A percentile compares a stretch with the other conserved stretches of the same genome.
Evolutionary conservation across 225 moss, liverwort and hornwort genomes (phyloP).

Genomic region (Takakia lepidozioides): DNA sequence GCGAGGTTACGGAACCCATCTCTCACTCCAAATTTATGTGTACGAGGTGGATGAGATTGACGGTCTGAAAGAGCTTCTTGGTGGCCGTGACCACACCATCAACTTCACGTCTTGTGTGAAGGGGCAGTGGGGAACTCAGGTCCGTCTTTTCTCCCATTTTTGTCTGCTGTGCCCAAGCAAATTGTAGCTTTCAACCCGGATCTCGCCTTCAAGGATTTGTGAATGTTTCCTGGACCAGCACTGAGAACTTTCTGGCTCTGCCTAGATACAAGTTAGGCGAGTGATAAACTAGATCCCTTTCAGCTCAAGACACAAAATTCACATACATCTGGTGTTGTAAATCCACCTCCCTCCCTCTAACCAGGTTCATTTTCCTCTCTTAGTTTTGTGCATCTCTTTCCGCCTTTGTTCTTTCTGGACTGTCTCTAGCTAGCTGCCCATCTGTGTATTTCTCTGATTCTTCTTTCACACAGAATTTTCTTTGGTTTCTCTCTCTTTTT

Average conservation of each 20-base stretch:
- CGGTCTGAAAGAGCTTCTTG: conserved; percentile 46
- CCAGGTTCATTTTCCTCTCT: not conserved
- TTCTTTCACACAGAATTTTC: not conserved
- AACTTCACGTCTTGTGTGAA: conserved; percentile 29
- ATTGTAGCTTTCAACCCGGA: too few relatives aligned
- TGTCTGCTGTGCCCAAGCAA: too few relatives aligned
- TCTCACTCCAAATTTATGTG: conserved; percentile 43
- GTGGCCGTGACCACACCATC: conserved; percentile 48
- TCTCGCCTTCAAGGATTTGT: too few relatives aligned
- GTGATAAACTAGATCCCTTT: too few relatives aligned
- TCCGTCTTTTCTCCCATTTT: conserved; percentile 5
- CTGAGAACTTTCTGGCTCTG: too few relatives aligned
- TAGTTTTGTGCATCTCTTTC: conserved; percentile 1
- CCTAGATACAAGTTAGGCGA: too few relatives aligned
- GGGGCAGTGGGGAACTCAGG: conserved; percentile 76
- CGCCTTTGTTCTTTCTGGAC: too few relatives aligned
- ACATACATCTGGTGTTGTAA: too few relatives aligned
- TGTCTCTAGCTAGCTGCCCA: too few relatives aligned
- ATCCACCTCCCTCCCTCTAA: not conserved
- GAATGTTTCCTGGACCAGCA: too few relatives aligned
- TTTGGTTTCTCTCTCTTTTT: not conserved
- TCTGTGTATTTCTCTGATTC: not conserved
- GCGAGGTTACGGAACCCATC: conserved; percentile 36
- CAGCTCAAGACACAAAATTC: too few relatives aligned
- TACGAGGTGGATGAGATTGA: conserved; percentile 44